A percentile compares a stretch with the other conserved stretches of the same genome.
Conservation (phyloP, 1,139 yeast genomes). For the Pneumocystis sp. region DNA sequence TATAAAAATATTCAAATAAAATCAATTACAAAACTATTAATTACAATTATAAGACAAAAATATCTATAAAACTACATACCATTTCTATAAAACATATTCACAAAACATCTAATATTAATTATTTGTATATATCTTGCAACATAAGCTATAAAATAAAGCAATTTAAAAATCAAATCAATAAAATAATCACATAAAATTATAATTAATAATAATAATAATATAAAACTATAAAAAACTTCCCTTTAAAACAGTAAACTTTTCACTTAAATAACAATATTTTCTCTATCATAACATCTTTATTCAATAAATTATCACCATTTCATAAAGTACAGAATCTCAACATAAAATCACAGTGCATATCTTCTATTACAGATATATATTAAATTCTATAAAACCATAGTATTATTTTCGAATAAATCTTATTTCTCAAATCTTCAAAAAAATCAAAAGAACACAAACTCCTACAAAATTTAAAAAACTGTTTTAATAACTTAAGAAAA, state of each 20-base stretch:
- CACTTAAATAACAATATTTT: not conserved
- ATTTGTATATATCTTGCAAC: not conserved
- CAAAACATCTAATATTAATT: not conserved
- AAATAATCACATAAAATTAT: not conserved
- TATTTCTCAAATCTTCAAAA: not conserved
- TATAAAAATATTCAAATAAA: not conserved
- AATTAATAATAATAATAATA: not conserved
- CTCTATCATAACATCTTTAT: not conserved
- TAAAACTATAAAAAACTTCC: not conserved
- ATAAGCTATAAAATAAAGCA: not conserved
- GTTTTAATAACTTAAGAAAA: not conserved
- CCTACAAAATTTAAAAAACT: not conserved
- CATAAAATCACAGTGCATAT: not conserved
- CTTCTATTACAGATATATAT: not conserved
- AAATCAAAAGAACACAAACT: not conserved
- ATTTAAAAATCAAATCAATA: not conserved
- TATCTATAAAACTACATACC: not conserved
- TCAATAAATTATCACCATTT: not conserved
- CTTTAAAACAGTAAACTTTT: not conserved
- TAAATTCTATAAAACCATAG: not conserved
- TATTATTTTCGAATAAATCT: not conserved
- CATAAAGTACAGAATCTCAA: not conserved
- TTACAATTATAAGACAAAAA: not conserved
- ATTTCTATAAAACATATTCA: not conserved
- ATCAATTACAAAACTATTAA: not conserved